Conservation (phyloP, 805 yeast species). For the Lipomyces japonicus region DNA sequence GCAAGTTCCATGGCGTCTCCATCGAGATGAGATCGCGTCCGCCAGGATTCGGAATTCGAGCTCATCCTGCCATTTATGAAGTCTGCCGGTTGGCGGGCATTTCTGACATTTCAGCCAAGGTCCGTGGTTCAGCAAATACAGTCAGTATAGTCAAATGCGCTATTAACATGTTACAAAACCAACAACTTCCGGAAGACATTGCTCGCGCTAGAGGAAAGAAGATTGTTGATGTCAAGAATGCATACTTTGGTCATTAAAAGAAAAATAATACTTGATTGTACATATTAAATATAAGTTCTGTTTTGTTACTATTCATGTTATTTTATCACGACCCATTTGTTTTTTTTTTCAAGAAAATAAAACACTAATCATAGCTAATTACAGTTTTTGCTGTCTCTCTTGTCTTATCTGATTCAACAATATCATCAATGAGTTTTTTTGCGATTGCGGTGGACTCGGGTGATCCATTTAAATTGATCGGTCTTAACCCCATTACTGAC, state of each 20-base stretch:
- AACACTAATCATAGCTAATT: too few species aligned
- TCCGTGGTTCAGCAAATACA: constrained; percentile 77
- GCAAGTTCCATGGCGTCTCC: constrained; percentile 82
- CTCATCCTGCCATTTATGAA: constrained; percentile 84
- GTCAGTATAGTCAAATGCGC: constrained; percentile 93
- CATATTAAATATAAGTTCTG: neutral
- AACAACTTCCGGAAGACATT: constrained; percentile 77
- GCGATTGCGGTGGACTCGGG: constrained; percentile 9
- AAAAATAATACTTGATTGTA: neutral
- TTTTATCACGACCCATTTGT: neutral
- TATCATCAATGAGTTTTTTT: constrained; percentile 4
- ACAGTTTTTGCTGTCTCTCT: neutral
- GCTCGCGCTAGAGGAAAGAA: constrained; percentile 93
- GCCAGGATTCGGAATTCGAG: constrained; percentile 72
- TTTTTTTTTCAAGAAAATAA: neutral
- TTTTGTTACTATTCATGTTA: neutral
- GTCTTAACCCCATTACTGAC: constrained; percentile 10
- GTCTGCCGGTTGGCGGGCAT: constrained; percentile 92
- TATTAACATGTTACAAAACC: constrained; percentile 77
- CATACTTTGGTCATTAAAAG: constrained; percentile 51
- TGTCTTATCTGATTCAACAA: constrained; percentile 6
- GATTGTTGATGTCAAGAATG: constrained; percentile 85
- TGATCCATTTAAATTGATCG: constrained; percentile 9
- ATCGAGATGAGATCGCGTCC: constrained; percentile 81
- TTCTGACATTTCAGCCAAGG: constrained; percentile 86